A percentile compares a stretch with the other conserved stretches of the same genome.
These are phyloP conservation scores for Backusella mclennaniae DNA, from an alignment of 192 early-diverging fungal genomes.

Conservation along the genomic window DNA sequence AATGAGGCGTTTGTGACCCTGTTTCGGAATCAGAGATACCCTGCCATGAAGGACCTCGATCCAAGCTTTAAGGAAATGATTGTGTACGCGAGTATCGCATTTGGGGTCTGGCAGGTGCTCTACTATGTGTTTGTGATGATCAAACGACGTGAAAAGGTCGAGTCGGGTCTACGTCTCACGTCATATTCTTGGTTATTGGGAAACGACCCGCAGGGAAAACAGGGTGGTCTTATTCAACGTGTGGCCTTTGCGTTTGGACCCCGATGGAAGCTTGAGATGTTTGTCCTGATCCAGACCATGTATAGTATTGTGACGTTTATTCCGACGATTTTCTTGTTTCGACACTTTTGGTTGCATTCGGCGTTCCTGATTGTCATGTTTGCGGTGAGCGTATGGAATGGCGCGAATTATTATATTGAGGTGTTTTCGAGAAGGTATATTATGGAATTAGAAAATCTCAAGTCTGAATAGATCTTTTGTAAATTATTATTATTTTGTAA, in stretches of 20 bases:
- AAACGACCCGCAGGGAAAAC: slow-evolving; percentile 35
- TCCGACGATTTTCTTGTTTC: slow-evolving; percentile 50
- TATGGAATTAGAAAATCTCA: slow-evolving; percentile 22
- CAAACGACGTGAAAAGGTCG: slow-evolving; percentile 20
- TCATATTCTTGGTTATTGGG: slow-evolving; percentile 59
- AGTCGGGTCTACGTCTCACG: slow-evolving; percentile 43
- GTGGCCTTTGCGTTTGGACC: slow-evolving; percentile 45
- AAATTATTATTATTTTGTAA: background rate
- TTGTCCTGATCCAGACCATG: slow-evolving; percentile 55
- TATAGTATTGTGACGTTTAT: slow-evolving; percentile 51
- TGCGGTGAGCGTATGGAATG: slow-evolving; percentile 58
- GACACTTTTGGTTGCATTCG: slow-evolving; percentile 52
- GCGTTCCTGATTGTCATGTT: slow-evolving; percentile 48
- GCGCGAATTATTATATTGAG: slow-evolving; percentile 67
- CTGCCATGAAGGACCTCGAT: slow-evolving; percentile 26
- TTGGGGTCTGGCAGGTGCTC: slow-evolving; percentile 21
- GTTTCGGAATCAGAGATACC: slow-evolving; percentile 37
- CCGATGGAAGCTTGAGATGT: slow-evolving; percentile 51
- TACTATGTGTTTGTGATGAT: slow-evolving; percentile 35
- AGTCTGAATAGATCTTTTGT: background rate
- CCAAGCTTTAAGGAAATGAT: slow-evolving; percentile 13
- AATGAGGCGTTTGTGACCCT: background rate
- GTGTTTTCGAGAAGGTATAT: slow-evolving; percentile 60
- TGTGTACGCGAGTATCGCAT: slow-evolving; percentile 11
- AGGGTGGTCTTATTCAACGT: slow-evolving; percentile 34